Conservation (phyloP, 2,329 filamentous ascomycete species). For the Penicillium psychrosexuale region DNA sequence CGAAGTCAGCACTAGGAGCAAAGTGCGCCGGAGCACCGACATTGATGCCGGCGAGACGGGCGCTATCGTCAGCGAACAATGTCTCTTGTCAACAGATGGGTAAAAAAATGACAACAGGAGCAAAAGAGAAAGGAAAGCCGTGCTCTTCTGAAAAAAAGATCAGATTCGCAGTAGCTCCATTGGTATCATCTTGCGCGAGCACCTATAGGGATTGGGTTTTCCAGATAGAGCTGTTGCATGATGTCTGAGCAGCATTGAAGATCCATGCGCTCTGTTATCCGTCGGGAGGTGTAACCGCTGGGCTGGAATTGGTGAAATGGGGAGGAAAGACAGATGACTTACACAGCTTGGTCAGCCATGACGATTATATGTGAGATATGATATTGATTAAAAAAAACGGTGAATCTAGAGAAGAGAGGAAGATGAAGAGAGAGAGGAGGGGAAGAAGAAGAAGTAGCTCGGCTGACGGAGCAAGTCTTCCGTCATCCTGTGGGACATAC, state of each 20-base stretch:
- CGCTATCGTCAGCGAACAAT: slow-evolving; percentile 55
- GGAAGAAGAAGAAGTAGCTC: slow-evolving; percentile 21
- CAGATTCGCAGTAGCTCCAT: background rate
- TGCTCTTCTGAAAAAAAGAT: slow-evolving; percentile 11
- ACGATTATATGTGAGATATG: slow-evolving; percentile 21
- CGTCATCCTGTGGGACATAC: slow-evolving; percentile 32
- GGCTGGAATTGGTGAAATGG: slow-evolving; percentile 6
- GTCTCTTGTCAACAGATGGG: slow-evolving; percentile 33
- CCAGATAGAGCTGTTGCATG: background rate
- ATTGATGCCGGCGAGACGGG: slow-evolving; percentile 71
- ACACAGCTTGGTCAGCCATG: slow-evolving; percentile 48
- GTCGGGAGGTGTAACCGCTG: background rate
- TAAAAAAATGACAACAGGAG: slow-evolving; percentile 10
- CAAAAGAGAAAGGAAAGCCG: background rate
- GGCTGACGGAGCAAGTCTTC: slow-evolving; percentile 38
- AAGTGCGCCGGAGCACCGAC: slow-evolving; percentile 60
- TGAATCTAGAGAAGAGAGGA: slow-evolving; percentile 21
- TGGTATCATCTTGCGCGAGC: slow-evolving; percentile 4
- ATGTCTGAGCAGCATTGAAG: slow-evolving; percentile 1
- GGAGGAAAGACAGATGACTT: slow-evolving; percentile 29
- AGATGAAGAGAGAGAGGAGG: slow-evolving; percentile 27
- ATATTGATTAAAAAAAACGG: slow-evolving; percentile 15
- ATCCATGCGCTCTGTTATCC: background rate
- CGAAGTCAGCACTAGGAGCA: slow-evolving; percentile 72
- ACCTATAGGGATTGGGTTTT: background rate